Evolutionary conservation across 2,329 filamentous ascomycete species (phyloP), one percentile per base, ranked within the genome.

Genomic region (Nemania diffusa): DNA sequence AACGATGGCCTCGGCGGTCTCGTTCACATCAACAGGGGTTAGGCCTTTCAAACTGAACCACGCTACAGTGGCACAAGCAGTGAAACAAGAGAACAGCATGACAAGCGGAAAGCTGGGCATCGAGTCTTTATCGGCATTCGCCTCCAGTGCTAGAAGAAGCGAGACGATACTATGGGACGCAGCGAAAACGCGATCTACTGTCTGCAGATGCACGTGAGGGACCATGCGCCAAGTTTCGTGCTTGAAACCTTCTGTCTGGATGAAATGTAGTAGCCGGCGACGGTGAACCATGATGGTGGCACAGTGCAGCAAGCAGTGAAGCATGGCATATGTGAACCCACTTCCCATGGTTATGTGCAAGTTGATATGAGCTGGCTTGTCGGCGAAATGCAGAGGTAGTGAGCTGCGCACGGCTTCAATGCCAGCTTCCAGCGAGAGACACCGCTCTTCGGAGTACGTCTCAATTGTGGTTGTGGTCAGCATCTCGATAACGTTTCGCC

Each of bases 301-400:
- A 72, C 86, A 88, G 74, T 89, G 86, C 22, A 89, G 80, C 24
- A 89, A 82, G 64, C 85, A 88, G 76, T 89, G 87, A 57, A 89
- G 82, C 85, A 89, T 87, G 69, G 87, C 86, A 74, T 87, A 89
- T 0, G 86, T 88, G 72, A 86, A 87, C 62, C 87, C 87, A 51
- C 86, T 88, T 40, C 87, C 87, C 87, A 89, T 89, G 22, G 87
- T 88, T 74, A 89, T 88, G 76, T 89, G 87, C 5, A 88, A 79
- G 73, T 84, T 86, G 74, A 89, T 87, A 77, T 89, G 87, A 44
- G 84, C 85, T 0, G 85, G 84, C 78, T 89, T 88, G 73, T 89
- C 87, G 68, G 86, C 81, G 64, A 87, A 88, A 76, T 88, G 87
- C 80, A 86, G 84, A 1, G 87, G 87, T 51, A 89, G 77, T 1